Conservation (phyloP, 2,329 filamentous ascomycete species). For the Plectosphaerella cucumerina region DNA sequence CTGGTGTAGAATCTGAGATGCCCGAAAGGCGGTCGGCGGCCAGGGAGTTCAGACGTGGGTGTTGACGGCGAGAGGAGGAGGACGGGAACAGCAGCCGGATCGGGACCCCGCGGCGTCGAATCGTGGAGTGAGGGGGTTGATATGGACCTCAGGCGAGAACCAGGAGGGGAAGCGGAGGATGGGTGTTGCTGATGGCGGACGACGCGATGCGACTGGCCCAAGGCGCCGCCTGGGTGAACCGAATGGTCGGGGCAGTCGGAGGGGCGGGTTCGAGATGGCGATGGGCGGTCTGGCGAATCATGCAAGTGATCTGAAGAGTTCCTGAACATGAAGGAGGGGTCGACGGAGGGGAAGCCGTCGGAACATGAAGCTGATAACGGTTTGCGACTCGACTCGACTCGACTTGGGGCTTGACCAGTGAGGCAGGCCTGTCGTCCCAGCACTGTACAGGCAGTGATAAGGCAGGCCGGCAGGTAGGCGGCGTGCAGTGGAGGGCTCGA, state of each 20-base stretch:
- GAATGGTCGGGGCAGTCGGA: not conserved
- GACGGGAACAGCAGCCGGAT: not conserved
- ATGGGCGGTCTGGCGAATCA: conserved; percentile 2
- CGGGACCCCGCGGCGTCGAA: not conserved
- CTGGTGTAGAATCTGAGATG: too few relatives aligned
- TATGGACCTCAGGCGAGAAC: not conserved
- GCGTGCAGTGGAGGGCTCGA: too few relatives aligned
- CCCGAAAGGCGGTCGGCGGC: too few relatives aligned
- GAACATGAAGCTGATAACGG: not conserved
- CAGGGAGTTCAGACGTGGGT: not conserved
- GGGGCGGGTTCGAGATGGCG: not conserved
- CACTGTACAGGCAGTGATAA: too few relatives aligned
- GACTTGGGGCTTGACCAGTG: too few relatives aligned
- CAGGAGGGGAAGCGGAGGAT: not conserved
- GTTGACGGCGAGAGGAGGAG: not conserved
- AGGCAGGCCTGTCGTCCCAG: too few relatives aligned
- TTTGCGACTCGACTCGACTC: too few relatives aligned
- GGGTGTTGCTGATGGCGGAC: not conserved
- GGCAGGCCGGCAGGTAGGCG: too few relatives aligned
- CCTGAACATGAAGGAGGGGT: not conserved
- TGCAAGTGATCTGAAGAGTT: not conserved
- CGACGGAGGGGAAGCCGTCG: not conserved
- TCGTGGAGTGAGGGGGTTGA: too few relatives aligned
- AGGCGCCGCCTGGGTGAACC: conserved; percentile 1
- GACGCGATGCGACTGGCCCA: not conserved